These are phyloP conservation scores for Neocallimastix lanati DNA, from an alignment of 192 early-diverging fungal species.

Conservation along the genomic window DNA sequence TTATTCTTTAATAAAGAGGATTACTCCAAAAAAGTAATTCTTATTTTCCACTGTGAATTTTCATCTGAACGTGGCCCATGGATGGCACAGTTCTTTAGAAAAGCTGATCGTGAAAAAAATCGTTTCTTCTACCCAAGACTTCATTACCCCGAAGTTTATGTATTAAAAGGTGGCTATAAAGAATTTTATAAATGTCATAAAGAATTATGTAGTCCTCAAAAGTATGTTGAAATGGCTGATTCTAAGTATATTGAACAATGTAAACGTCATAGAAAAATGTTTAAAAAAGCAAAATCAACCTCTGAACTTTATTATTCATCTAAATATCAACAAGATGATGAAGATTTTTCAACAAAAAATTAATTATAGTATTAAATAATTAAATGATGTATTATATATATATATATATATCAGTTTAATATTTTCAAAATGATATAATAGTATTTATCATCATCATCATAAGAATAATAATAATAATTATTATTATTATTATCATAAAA, in stretches of 20 bases:
- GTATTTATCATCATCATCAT: no score
- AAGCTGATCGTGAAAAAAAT: constrained; percentile 54
- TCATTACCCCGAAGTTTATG: constrained; percentile 69
- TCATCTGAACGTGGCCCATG: constrained; percentile 58
- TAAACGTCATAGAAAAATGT: constrained; percentile 19
- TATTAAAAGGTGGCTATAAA: constrained; percentile 69
- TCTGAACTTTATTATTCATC: background rate
- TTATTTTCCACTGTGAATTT: constrained; percentile 81
- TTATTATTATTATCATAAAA: no score
- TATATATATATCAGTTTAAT: no score
- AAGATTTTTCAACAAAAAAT: no score
- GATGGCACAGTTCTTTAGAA: constrained; percentile 60
- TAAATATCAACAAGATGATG: background rate
- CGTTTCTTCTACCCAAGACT: constrained; percentile 49
- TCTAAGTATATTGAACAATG: constrained; percentile 29
- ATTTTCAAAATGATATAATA: no score
- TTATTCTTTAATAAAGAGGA: constrained; percentile 24
- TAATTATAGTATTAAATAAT: no score
- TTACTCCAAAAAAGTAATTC: constrained; percentile 18
- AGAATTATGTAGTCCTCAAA: constrained; percentile 46
- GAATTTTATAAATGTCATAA: constrained; percentile 43
- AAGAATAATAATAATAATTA: no score
- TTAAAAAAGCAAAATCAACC: constrained; percentile 7
- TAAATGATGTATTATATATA: no score
- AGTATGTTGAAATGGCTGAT: constrained; percentile 67